Conservation (phyloP, 108 stramenopile species). For the Aureococcus anophagefferens region DNA sequence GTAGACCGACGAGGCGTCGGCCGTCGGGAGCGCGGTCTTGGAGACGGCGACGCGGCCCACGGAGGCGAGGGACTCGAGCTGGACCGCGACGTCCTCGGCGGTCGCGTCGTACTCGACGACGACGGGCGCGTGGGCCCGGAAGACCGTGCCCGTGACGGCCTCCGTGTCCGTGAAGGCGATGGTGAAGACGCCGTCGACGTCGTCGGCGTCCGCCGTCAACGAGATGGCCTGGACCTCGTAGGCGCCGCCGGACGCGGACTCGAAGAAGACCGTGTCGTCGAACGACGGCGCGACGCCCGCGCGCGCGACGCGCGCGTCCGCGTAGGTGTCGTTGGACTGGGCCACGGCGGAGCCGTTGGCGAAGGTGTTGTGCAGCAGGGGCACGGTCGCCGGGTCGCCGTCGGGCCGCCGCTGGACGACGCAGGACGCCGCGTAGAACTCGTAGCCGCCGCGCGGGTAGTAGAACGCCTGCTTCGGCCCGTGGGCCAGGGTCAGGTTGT, state of each 20-base stretch:
- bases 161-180: conserved; percentile 6
- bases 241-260: neutral
- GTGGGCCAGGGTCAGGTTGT: neutral
- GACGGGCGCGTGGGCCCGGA: neutral
- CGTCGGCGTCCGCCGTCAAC: conserved; percentile 8
- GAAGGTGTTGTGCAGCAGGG: neutral
- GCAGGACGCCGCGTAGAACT: neutral
- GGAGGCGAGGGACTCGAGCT: conserved; percentile 29
- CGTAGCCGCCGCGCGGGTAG: conserved; percentile 1
- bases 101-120: conserved; percentile 10
- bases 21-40: neutral
- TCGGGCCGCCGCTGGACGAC: neutral
- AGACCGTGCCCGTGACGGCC: neutral
- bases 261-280: neutral
- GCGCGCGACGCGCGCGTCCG: neutral
- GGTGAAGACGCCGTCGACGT: conserved; percentile 11
- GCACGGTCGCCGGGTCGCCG: neutral
- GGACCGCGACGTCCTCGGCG: conserved; percentile 32
- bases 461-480: neutral
- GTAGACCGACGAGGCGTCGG: neutral
- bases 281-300: conserved; percentile 7
- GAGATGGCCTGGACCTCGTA: conserved; percentile 16
- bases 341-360: neutral
- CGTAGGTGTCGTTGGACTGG: neutral
- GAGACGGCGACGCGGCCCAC: conserved; percentile 34